Base-by-base conservation (phyloP, 192 early-diverging fungal species). In the Pilaira anomala region DNA sequence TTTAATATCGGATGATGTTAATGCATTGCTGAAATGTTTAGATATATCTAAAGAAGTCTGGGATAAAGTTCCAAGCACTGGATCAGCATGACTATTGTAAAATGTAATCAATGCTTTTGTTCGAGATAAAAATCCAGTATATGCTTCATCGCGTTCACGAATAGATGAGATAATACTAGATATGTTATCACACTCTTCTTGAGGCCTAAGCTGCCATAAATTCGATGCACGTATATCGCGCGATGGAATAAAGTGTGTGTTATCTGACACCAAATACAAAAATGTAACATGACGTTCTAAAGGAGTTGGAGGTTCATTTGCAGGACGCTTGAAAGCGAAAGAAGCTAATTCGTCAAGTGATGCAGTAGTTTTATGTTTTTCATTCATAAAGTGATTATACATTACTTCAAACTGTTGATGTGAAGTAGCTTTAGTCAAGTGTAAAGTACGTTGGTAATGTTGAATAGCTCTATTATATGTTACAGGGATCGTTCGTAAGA, bases 271-370 rank as follows among this genome's bases (percentile, higher is more conserved):
- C 56, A 89, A 36, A 50, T 80, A 82, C 24, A 83, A 62, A 65
- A 87, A 85, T 0, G 84, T 80, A 1, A 85, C 83, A 57, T 88
- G 82, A 7, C 80, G 59, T 12, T 80, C 61, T 19, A 60, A 48
- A 29, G 62, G 29, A 3, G 68, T 78, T 26, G 66, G 14, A 7
- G 71, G 59, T 18, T 79, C 60, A 7, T 65, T 68, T 18, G 42
- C 33, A 36, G 33, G 6, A 36, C 33, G 33, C 4, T 36, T 36
- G 53, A 80, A 81, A 2, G 72, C 73, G 59, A 62, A 68, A 18
- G 56, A 42, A 7, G 83, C 75, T 7, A 74, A 65, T 14, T 78
- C 65, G 0, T 66, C 33, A 0, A 71, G 46, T 0, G 68, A 73
- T 2, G 75, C 29, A 1, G 29, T 56, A 12, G 40, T n/a, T 14